Evolutionary conservation across 2,329 filamentous ascomycete species (phyloP), one percentile per base, ranked within the genome.

Genomic region (Thelonectria discophora): DNA sequence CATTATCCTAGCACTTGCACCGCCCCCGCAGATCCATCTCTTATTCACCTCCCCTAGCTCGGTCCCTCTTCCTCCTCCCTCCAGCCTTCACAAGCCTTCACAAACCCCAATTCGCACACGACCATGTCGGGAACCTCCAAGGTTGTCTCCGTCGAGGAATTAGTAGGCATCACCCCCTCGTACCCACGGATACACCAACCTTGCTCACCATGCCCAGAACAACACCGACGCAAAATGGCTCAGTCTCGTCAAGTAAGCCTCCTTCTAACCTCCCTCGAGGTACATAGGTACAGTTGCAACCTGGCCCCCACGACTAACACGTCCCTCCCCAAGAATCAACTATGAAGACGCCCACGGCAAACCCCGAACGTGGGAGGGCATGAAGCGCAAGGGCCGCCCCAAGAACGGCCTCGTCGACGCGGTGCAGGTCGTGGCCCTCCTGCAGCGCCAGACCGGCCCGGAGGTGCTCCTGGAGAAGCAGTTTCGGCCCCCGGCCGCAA

Each of bases 401-500:
- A 78, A 80, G 58, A 80, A 76, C 65, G 81, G 82, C 61, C 84
- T 86, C 32, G 88, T 92, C 54, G 90, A 93, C 69, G 90, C 88
- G 51, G 89, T 93, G 15, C 89, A 89, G 62, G 91, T 93, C 58
- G 82, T 91, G 12, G 90, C 89, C 42, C 85, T 93, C 64, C 79
- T 93, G 10, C 79, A 86, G 64, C 84, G 82, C 64, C 73, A 81
- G 7, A 76, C 77, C 1, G 84, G 84, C 76, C 68, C 80, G 69
- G 80, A 87, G 69, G 81, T 89, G 45, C 75, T 90, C n/a, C 80
- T 90, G 0, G 87, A 90, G 74, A 90, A 88, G 74, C 88, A 90
- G 73, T 90, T 84, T 74, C 82, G 88, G 1, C 87, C 88, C 0
- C 87, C 88, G 0, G 76, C 89, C 18, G 81, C 85, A 71, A 81